Percentiles rank a stretch among this genome's conserved stretches.
phyloP scores from a whole-genome alignment of 495 filamentous ascomycete species.

The Penicillium malachiteum region DNA sequence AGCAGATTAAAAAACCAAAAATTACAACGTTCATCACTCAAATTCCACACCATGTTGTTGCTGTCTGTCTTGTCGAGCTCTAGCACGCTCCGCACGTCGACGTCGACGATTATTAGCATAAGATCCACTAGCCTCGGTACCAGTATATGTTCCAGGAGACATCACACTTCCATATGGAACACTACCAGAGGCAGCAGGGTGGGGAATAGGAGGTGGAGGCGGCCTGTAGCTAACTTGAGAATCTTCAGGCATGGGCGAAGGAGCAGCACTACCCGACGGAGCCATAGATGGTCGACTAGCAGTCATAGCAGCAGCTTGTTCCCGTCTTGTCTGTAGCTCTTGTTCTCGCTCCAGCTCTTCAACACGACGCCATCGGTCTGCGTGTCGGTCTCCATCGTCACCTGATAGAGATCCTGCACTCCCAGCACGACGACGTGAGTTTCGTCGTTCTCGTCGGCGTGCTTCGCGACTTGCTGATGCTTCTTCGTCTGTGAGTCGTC shows the following conservation, averaged over 20 bases:
- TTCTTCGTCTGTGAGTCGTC: constrained; percentile 79
- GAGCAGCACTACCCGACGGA: constrained; percentile 30
- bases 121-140: constrained; percentile 52
- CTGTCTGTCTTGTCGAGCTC: constrained; percentile 47
- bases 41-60: constrained; percentile 47
- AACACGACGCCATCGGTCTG: constrained; percentile 51
- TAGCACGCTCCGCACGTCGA: constrained; percentile 51
- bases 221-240: constrained; percentile 35
- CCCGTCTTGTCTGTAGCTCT: constrained; percentile 47
- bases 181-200: constrained; percentile 34
- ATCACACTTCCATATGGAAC: constrained; percentile 46
- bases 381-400: constrained; percentile 34
- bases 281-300: constrained; percentile 13
- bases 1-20: neutral
- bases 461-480: constrained; percentile 61
- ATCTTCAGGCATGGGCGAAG: constrained; percentile 27
- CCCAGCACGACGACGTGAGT: constrained; percentile 40
- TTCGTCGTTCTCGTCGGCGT: constrained; percentile 45
- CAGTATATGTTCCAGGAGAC: constrained; percentile 45
- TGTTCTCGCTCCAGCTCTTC: constrained; percentile 52
- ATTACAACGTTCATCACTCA: constrained; percentile 23
- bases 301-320: constrained; percentile 34
- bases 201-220: constrained; percentile 34
- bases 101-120: constrained; percentile 54
- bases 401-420: constrained; percentile 49